A percentile compares a stretch with the other conserved stretches of the same genome.
Conservation (phyloP, 2,329 filamentous ascomycete genomes). For the Botrytis paeoniae region DNA sequence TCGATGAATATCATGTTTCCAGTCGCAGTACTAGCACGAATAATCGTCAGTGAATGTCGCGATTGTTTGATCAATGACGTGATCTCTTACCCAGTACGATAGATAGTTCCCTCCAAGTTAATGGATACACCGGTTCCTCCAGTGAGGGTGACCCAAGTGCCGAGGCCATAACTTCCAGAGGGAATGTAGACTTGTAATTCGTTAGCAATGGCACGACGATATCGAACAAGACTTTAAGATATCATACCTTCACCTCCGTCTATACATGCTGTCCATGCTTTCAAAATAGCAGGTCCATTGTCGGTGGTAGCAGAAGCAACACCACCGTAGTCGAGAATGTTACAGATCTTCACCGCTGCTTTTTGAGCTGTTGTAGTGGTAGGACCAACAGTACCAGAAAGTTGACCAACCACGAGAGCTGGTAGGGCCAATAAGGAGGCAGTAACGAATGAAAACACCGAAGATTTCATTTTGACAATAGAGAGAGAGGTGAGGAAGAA, state of each 20-base stretch:
- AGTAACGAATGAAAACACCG: conserved; percentile 13
- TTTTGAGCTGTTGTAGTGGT: conserved; percentile 31
- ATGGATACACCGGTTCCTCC: conserved; percentile 49
- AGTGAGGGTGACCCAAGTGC: conserved; percentile 48
- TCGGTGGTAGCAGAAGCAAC: conserved; percentile 46
- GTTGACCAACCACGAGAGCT: conserved; percentile 24
- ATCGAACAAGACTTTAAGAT: neutral
- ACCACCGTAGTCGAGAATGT: conserved; percentile 47
- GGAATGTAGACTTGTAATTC: conserved; percentile 27
- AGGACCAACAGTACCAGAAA: conserved; percentile 33
- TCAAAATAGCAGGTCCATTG: conserved; percentile 43
- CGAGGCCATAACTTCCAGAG: conserved; percentile 47
- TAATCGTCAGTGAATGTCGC: neutral
- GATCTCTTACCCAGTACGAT: conserved; percentile 43
- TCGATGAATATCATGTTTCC: conserved; percentile 54
- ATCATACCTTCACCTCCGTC: conserved; percentile 39
- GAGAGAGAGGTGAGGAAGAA: neutral
- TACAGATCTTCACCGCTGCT: conserved; percentile 39
- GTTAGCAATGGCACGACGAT: neutral
- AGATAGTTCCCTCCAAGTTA: conserved; percentile 52
- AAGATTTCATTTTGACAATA: conserved; percentile 23
- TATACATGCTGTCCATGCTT: conserved; percentile 46
- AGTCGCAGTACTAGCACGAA: conserved; percentile 33
- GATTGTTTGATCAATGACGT: neutral
- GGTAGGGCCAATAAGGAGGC: conserved; percentile 18